Evolutionary conservation across 2,329 filamentous ascomycete genomes (phyloP).

Genomic region (Colletotrichum cordylinicola): DNA sequence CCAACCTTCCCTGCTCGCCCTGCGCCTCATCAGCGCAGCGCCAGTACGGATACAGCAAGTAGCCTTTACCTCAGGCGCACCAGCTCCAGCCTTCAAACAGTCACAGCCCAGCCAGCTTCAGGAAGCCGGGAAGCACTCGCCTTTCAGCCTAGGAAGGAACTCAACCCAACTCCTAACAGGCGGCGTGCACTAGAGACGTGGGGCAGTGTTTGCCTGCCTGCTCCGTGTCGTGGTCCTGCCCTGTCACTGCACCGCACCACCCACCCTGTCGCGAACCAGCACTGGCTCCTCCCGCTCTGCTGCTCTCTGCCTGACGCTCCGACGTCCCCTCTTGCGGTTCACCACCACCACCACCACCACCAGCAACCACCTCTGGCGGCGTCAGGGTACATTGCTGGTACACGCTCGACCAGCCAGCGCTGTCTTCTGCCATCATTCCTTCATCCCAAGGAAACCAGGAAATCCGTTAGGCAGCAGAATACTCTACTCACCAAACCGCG

Average conservation of each 20-base stretch:
- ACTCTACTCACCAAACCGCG: not conserved
- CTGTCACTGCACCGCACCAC: not conserved
- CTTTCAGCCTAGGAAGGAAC: not conserved
- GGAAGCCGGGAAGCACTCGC: not conserved
- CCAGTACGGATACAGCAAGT: not conserved
- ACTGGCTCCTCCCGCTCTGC: not conserved
- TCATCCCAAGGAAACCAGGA: conserved; percentile 4
- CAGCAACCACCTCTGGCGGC: not conserved
- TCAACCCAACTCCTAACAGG: not conserved
- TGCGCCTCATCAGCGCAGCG: not conserved
- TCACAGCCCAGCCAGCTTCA: not conserved
- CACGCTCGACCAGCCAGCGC: conserved; percentile 2
- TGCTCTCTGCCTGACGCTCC: not conserved
- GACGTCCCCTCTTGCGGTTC: not conserved
- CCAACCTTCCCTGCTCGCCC: not conserved
- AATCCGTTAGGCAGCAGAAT: conserved; percentile 21
- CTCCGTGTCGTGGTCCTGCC: not conserved
- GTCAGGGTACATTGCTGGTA: not conserved
- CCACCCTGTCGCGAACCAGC: not conserved
- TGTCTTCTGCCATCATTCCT: conserved; percentile 14
- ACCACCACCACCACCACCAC: not conserved
- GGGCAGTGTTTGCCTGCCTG: conserved; percentile 3
- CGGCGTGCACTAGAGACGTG: not conserved
- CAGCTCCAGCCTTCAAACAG: not conserved
- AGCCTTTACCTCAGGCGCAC: not conserved